Evolutionary conservation across 805 yeast genomes (phyloP).

Genomic region (Henningerozyma blattae): DNA sequence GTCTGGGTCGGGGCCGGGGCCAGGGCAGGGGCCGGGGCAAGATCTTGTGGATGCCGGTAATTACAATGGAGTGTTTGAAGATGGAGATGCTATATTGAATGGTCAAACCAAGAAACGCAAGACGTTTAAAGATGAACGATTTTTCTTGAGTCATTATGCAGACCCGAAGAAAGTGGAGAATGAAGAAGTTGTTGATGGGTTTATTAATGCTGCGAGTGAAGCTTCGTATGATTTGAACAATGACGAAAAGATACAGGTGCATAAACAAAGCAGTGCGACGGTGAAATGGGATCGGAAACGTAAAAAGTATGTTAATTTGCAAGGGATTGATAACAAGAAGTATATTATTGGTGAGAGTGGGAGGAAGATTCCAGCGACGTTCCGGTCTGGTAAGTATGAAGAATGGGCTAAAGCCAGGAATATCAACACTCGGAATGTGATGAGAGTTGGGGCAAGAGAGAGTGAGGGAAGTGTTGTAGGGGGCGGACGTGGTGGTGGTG

Average conservation of each 20-base stretch:
- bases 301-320: constrained; percentile 75
- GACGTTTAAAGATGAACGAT: constrained; percentile 63
- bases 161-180: constrained; percentile 73
- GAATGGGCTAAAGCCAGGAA: constrained; percentile 76
- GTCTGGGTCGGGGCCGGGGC: constrained; percentile 33
- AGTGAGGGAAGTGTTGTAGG: constrained; percentile 27
- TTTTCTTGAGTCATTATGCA: constrained; percentile 82
- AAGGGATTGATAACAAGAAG: constrained; percentile 63
- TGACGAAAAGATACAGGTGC: constrained; percentile 56
- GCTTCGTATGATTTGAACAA: constrained; percentile 82
- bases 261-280: constrained; percentile 47
- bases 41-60: constrained; percentile 32
- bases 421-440: constrained; percentile 31
- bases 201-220: constrained; percentile 70
- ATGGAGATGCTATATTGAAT: constrained; percentile 27
- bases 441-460: constrained; percentile 44
- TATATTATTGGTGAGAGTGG: constrained; percentile 94
- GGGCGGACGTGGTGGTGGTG: constrained; percentile 13
- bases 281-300: constrained; percentile 90
- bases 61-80: constrained; percentile 29
- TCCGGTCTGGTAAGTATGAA: constrained; percentile 82
- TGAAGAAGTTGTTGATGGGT: constrained; percentile 56
- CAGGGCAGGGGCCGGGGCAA: constrained; percentile 38
- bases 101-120: constrained; percentile 29
- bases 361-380: constrained; percentile 80